phyloP scores from a whole-genome alignment of 2,329 filamentous ascomycete genomes.

The Fusarium sp. region DNA sequence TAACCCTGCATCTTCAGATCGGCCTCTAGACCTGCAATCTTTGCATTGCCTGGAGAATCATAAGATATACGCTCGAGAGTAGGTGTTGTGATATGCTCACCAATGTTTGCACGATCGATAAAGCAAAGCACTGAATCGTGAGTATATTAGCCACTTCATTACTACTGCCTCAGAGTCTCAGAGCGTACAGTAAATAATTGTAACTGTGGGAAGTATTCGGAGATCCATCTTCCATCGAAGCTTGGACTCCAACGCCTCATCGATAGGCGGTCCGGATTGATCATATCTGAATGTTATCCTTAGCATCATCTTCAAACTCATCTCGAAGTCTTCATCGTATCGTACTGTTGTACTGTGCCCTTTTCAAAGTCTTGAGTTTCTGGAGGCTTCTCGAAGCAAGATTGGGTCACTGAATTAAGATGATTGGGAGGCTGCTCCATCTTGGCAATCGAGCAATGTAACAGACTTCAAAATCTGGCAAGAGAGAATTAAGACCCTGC shows the following conservation, averaged over 20 bases:
- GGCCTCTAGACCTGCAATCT: background rate
- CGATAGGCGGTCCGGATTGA: background rate
- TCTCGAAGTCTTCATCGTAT: background rate
- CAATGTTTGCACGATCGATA: background rate
- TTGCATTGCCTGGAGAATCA: background rate
- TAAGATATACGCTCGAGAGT: background rate
- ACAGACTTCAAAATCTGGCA: background rate
- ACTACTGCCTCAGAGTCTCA: background rate
- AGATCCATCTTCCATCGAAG: slow-evolving; percentile 8
- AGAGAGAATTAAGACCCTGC: background rate
- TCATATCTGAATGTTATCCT: background rate
- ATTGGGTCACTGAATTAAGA: background rate
- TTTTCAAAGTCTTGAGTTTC: background rate
- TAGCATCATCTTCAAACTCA: background rate
- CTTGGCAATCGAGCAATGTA: background rate
- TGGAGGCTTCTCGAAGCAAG: background rate
- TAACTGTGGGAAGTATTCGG: background rate
- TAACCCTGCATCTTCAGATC: background rate
- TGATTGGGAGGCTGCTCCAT: background rate
- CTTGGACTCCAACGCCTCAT: background rate
- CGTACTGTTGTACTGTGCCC: background rate
- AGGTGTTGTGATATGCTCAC: background rate
- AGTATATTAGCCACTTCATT: background rate
- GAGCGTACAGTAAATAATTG: background rate
- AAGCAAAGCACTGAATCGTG: background rate